A percentile compares a stretch with the other conserved stretches of the same genome.
Evolutionary conservation across 164 flowering plant species (phyloP).

Genomic region (Protea cynaroides): DNA sequence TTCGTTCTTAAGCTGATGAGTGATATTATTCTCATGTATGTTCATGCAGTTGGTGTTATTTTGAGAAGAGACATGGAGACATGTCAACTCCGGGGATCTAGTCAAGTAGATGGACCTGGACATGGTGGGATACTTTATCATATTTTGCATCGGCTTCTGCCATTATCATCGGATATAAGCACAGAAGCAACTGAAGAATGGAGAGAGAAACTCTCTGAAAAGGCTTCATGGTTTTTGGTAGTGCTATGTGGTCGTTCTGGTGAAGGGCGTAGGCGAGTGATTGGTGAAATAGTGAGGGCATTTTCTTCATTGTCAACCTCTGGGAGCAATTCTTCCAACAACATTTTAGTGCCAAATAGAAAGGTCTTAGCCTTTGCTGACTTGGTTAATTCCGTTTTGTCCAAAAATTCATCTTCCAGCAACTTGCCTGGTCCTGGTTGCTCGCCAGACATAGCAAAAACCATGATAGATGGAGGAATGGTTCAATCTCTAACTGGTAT

Average conservation of each 20-base stretch:
- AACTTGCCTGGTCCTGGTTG: conserved; percentile 74
- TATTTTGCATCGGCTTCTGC: conserved; percentile 64
- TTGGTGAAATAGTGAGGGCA: conserved; percentile 70
- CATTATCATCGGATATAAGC: conserved; percentile 53
- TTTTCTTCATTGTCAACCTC: conserved; percentile 42
- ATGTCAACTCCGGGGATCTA: conserved; percentile 45
- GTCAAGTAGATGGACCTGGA: conserved; percentile 39
- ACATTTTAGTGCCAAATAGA: conserved; percentile 52
- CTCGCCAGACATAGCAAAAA: conserved; percentile 79
- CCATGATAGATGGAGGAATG: conserved; percentile 89
- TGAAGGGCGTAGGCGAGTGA: conserved; percentile 82
- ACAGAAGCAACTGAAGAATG: conserved; percentile 61
- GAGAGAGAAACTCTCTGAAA: conserved; percentile 82
- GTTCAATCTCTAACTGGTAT: conserved; percentile 57
- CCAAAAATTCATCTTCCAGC: conserved; percentile 69
- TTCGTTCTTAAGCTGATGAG: conserved; percentile 86
- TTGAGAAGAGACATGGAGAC: conserved; percentile 67
- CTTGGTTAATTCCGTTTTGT: conserved; percentile 69
- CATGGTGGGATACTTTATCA: conserved; percentile 74
- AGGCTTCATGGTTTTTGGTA: conserved; percentile 83
- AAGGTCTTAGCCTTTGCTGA: conserved; percentile 68
- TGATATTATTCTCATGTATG: conserved; percentile 87
- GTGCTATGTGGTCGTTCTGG: conserved; percentile 80
- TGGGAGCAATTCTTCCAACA: conserved; percentile 50
- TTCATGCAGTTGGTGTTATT: conserved; percentile 70